Evolutionary conservation across 2,329 filamentous ascomycete genomes (phyloP).

Genomic region (Didymella pomorum): DNA sequence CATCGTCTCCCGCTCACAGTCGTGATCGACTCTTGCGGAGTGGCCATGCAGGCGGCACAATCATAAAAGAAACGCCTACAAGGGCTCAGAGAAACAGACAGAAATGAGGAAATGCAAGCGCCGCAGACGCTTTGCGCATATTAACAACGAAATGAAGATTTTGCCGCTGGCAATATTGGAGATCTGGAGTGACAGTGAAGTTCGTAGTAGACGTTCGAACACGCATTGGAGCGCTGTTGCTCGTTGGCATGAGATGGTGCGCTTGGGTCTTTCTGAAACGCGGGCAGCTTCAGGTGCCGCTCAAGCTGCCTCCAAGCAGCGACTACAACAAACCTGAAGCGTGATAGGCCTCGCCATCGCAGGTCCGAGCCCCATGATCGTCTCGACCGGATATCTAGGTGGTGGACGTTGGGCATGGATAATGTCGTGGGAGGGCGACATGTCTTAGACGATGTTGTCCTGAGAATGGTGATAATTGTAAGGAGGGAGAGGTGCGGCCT

Average conservation of each 20-base stretch:
- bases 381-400: conserved; percentile 34
- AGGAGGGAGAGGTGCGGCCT: conserved; percentile 1
- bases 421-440: neutral
- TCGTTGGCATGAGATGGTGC: conserved; percentile 48
- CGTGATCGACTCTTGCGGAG: conserved; percentile 48
- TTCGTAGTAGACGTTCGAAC: conserved; percentile 37
- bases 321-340: conserved; percentile 51
- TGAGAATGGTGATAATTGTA: conserved; percentile 1
- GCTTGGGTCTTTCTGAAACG: conserved; percentile 48
- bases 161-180: conserved; percentile 35
- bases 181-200: conserved; percentile 35
- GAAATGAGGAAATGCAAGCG: conserved; percentile 41
- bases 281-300: conserved; percentile 46
- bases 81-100: conserved; percentile 41
- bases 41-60: conserved; percentile 49
- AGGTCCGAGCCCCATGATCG: conserved; percentile 34
- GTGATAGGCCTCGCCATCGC: conserved; percentile 44
- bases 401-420: neutral
- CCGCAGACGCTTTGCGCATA: conserved; percentile 48
- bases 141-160: conserved; percentile 44
- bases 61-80: conserved; percentile 44
- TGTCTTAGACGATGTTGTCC: neutral
- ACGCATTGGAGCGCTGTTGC: conserved; percentile 40
- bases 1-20: conserved; percentile 51
- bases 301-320: conserved; percentile 43